Conservation (phyloP, 495 filamentous ascomycete genomes). For the Chaetomium fimeti region DNA sequence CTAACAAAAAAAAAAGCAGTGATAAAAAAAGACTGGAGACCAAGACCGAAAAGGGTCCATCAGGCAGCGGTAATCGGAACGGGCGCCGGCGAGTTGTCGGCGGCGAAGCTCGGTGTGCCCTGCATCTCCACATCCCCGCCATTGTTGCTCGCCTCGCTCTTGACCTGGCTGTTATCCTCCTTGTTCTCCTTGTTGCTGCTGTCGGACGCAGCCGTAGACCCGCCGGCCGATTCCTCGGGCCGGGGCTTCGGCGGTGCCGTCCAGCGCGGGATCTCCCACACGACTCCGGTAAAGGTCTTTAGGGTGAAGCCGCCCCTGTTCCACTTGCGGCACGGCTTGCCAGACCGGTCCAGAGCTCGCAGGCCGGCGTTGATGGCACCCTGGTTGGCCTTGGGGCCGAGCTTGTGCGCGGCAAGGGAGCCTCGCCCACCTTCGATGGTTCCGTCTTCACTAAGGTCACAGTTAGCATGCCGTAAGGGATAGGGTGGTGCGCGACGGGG, state of each 20-base stretch:
- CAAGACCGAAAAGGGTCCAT: not conserved
- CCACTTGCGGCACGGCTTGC: conserved; percentile 91
- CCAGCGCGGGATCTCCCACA: conserved; percentile 85
- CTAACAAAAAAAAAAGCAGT: not conserved
- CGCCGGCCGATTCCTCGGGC: conserved; percentile 38
- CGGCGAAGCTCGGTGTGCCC: conserved; percentile 43
- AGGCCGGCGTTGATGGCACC: conserved; percentile 97
- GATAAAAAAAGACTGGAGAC: not conserved
- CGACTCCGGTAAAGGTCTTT: conserved; percentile 88
- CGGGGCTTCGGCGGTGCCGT: conserved; percentile 61
- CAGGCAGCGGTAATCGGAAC: conserved; percentile 23
- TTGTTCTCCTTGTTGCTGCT: conserved; percentile 77
- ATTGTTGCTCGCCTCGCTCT: conserved; percentile 69
- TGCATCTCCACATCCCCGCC: conserved; percentile 52
- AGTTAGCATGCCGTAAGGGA: conserved; percentile 14
- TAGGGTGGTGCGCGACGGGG: not conserved
- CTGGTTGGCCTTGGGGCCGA: conserved; percentile 95
- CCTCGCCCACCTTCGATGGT: conserved; percentile 52
- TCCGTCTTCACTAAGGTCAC: conserved; percentile 57
- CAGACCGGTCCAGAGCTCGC: conserved; percentile 85
- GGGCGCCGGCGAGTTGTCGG: conserved; percentile 47
- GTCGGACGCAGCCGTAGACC: conserved; percentile 49
- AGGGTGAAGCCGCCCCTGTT: conserved; percentile 73
- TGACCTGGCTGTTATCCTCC: conserved; percentile 59
- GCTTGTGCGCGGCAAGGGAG: conserved; percentile 59